A percentile compares a stretch with the other conserved stretches of the same genome.
Conservation (phyloP, 2,329 filamentous ascomycete species). For the Verticillium alfalfae region DNA sequence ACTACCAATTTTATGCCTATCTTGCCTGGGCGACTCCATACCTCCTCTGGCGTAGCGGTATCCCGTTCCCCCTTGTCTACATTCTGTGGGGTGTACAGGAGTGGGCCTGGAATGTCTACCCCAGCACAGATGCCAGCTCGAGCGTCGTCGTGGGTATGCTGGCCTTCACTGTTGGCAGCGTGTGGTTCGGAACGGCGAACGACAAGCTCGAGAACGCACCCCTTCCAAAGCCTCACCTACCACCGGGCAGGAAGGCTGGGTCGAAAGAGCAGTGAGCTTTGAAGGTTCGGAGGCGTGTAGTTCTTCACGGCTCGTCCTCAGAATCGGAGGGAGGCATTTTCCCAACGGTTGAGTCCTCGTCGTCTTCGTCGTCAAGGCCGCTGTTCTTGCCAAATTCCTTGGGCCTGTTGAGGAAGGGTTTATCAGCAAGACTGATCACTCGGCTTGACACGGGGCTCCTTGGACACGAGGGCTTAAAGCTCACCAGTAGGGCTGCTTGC, state of each 20-base stretch:
- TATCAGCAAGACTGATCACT: neutral
- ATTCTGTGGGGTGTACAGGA: constrained; percentile 74
- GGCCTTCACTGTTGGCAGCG: constrained; percentile 56
- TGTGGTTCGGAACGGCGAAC: constrained; percentile 52
- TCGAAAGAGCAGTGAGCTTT: constrained; percentile 12
- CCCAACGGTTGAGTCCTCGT: constrained; percentile 74
- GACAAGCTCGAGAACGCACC: constrained; percentile 20
- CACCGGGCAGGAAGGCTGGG: constrained; percentile 12
- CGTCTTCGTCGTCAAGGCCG: constrained; percentile 60
- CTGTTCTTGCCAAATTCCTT: constrained; percentile 67
- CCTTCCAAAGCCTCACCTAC: constrained; percentile 1
- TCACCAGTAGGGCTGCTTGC: constrained; percentile 83
- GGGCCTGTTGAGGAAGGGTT: constrained; percentile 51
- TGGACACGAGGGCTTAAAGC: constrained; percentile 13
- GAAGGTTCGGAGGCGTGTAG: neutral
- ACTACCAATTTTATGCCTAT: constrained; percentile 95
- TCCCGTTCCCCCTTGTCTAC: constrained; percentile 63
- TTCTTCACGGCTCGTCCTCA: constrained; percentile 52
- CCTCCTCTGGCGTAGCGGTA: constrained; percentile 72
- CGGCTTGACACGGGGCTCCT: neutral
- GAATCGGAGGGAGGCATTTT: constrained; percentile 81
- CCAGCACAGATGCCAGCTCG: constrained; percentile 60
- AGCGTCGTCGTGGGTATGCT: constrained; percentile 64
- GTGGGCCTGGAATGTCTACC: constrained; percentile 91
- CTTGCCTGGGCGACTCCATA: constrained; percentile 85